Percentiles rank a stretch among this genome's conserved stretches.
Evolutionary conservation across 2,329 filamentous ascomycete genomes (phyloP).

Genomic region (Cryphonectria naterciae): DNA sequence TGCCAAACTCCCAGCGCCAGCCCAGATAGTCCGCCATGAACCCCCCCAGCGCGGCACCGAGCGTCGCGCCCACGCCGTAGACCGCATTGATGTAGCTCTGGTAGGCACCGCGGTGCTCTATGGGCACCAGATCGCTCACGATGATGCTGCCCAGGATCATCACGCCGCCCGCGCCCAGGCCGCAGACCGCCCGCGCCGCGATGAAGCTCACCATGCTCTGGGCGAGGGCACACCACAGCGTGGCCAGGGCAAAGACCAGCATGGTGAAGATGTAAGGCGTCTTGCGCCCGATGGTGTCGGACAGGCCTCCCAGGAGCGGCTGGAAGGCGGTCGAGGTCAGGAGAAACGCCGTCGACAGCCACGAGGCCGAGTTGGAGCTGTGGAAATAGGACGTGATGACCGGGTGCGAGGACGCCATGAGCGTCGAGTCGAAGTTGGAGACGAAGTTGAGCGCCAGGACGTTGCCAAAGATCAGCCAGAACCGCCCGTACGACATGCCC

Average conservation of each 20-base stretch:
- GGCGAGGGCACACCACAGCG: conserved; percentile 71
- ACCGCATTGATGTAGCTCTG: conserved; percentile 72
- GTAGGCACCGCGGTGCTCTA: conserved; percentile 66
- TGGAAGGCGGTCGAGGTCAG: conserved; percentile 78
- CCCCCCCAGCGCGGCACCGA: conserved; percentile 72
- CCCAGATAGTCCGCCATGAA: conserved; percentile 71
- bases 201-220: conserved; percentile 72
- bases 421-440: conserved; percentile 72
- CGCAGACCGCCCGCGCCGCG: conserved; percentile 70
- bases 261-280: conserved; percentile 66
- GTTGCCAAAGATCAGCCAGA: conserved; percentile 66
- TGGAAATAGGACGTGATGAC: conserved; percentile 79
- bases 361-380: conserved; percentile 77
- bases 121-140: conserved; percentile 73
- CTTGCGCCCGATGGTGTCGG: conserved; percentile 73
- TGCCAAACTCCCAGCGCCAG: conserved; percentile 74
- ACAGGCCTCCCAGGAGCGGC: conserved; percentile 73
- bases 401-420: conserved; percentile 82
- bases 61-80: conserved; percentile 60
- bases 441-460: conserved; percentile 63
- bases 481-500: conserved; percentile 52
- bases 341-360: conserved; percentile 80
- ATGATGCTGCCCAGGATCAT: conserved; percentile 73
- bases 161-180: conserved; percentile 73
- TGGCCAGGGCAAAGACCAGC: conserved; percentile 66